Evolutionary conservation across 169 alveolate species (phyloP), one percentile per base, ranked within the genome.

Genomic region (Plasmodium relictum): DNA sequence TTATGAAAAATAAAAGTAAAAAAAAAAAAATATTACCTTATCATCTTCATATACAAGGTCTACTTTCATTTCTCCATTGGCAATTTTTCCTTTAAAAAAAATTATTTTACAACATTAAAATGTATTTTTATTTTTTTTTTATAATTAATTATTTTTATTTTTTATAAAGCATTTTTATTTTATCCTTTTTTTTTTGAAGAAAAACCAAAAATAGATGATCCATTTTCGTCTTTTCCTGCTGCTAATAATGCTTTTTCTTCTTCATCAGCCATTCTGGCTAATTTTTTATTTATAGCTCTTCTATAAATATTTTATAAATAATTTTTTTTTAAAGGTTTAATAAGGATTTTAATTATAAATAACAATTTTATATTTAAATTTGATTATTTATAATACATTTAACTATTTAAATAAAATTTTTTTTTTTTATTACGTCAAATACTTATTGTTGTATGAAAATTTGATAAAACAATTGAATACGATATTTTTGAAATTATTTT

Each of bases 221-320:
- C 88, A 20, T 76, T 76, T 48, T 76, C 88, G 26, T 76, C 88
- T 22, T 39, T 76, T 45, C 88, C 88, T 18, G 88, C 88, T 14
- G 88, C 74, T n/a, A 54, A 73, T 48, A 76, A 48, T n/a, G 88
- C 74, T 62, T 22, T 76, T 39, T 76, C 88, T 44, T 76, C 88
- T 52, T 76, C 88, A 22, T 76, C 88, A 4, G 88, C 58, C 88
- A 76, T 76, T 31, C 42, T 76, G 12, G 68, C 9, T 3, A 76
- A 31, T 10, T 39, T 48, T 42, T 48, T 76, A 66, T 61, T 76
- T 22, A 61, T 26, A 6, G 31, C 74, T 26, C 74, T 24, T 42
- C 88, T 76, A 61, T 45, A 37, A 62, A 31, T 5, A 31, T 8
- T 37, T 37, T n/a, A 48, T 48, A n/a, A 48, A 52, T n/a, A 50